Evolutionary conservation across 2,329 filamentous ascomycete species (phyloP).

Genomic region (Venturia nashicola): DNA sequence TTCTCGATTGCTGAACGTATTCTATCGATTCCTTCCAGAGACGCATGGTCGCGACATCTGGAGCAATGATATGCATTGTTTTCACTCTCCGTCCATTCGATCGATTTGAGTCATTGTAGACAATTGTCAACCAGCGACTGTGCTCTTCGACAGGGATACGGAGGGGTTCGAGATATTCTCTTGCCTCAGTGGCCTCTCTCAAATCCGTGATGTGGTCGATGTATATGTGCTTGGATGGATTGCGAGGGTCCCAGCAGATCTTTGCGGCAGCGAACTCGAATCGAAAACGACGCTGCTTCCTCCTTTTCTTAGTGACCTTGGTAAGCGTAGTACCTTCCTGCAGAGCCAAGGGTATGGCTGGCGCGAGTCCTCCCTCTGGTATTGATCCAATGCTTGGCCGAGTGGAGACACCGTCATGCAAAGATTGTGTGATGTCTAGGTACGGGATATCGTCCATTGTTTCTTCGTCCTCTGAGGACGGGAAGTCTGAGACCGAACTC

Average conservation of each 20-base stretch:
- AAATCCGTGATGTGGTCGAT: slow-evolving; percentile 94
- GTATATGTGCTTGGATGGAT: slow-evolving; percentile 74
- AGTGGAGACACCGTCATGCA: slow-evolving; percentile 23
- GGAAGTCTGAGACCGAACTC: slow-evolving; percentile 37
- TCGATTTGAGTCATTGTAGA: slow-evolving; percentile 69
- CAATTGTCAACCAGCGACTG: slow-evolving; percentile 74
- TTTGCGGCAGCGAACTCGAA: slow-evolving; percentile 76
- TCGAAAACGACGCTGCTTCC: slow-evolving; percentile 58
- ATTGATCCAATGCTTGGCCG: slow-evolving; percentile 12
- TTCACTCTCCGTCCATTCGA: slow-evolving; percentile 61
- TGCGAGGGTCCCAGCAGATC: slow-evolving; percentile 73
- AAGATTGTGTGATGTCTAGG: neutral
- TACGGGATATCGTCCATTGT: slow-evolving; percentile 26
- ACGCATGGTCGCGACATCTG: slow-evolving; percentile 56
- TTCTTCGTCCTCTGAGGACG: slow-evolving; percentile 39
- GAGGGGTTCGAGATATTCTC: slow-evolving; percentile 65
- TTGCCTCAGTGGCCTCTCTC: slow-evolving; percentile 67
- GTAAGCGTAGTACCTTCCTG: slow-evolving; percentile 65
- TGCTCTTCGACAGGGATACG: slow-evolving; percentile 46
- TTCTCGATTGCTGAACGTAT: slow-evolving; percentile 71
- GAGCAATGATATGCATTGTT: slow-evolving; percentile 76
- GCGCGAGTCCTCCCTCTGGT: slow-evolving; percentile 37
- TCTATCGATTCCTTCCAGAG: slow-evolving; percentile 79
- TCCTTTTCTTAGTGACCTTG: slow-evolving; percentile 78
- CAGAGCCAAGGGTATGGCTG: slow-evolving; percentile 64